These are phyloP conservation scores for Lactarius psammicola DNA, from an alignment of 768 basidiomycete genomes.

Conservation along the genomic window DNA sequence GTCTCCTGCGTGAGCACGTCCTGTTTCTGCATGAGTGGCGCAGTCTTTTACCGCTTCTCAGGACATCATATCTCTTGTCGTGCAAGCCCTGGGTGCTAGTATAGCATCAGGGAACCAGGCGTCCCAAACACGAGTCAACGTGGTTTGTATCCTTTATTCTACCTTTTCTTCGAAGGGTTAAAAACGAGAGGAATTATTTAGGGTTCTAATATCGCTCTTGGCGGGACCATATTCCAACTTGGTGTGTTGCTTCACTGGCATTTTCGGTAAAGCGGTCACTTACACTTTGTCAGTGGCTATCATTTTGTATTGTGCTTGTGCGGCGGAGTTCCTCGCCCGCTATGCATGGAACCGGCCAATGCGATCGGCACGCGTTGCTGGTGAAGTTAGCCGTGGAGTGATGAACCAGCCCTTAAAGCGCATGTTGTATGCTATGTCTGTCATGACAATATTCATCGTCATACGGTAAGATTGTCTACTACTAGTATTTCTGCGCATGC, in stretches of 20 bases:
- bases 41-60: constrained; percentile 4
- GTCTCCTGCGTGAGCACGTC: constrained; percentile 19
- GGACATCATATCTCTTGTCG: constrained; percentile 24
- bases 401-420: constrained; percentile 7
- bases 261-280: background rate
- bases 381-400: background rate
- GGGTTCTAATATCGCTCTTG: constrained; percentile 23
- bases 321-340: constrained; percentile 21
- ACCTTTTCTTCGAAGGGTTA: background rate
- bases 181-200: background rate
- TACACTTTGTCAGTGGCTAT: constrained; percentile 19
- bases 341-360: constrained; percentile 10
- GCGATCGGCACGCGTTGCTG: background rate
- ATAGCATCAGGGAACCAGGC: constrained; percentile 9
- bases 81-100: constrained; percentile 24
- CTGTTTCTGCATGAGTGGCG: background rate
- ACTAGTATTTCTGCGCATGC: background rate
- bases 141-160: constrained; percentile 7
- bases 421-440: constrained; percentile 17
- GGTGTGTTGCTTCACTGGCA: background rate
- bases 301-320: constrained; percentile 14
- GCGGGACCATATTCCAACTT: constrained; percentile 26
- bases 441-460: constrained; percentile 23
- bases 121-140: background rate
- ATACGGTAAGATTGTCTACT: constrained; percentile 14